phyloP scores from a whole-genome alignment of 768 basidiomycete species.

The Boletus coccyginus region DNA sequence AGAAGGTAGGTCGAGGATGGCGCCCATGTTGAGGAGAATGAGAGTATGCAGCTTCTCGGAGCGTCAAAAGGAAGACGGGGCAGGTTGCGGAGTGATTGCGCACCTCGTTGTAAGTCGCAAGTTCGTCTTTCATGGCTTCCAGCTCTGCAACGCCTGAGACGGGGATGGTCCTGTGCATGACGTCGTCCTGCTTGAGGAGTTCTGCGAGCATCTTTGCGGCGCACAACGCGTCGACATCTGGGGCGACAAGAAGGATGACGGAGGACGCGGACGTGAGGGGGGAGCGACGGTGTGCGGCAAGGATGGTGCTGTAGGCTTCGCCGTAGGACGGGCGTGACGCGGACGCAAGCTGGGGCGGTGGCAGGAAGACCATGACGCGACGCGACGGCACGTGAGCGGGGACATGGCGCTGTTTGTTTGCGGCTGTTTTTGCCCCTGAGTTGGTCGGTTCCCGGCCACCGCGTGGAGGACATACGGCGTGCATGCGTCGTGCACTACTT shows the following conservation, averaged over 20 bases:
- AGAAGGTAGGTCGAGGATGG: constrained; percentile 78
- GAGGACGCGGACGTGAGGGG: constrained; percentile 79
- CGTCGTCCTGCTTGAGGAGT: constrained; percentile 90
- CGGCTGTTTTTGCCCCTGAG: constrained; percentile 15
- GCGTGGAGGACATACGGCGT: constrained; percentile 26
- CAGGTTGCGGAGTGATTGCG: constrained; percentile 5
- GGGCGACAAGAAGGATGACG: constrained; percentile 81
- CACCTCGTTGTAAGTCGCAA: constrained; percentile 68
- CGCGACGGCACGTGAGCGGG: constrained; percentile 12
- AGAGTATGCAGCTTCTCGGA: constrained; percentile 73
- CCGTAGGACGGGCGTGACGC: constrained; percentile 62
- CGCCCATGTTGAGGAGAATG: constrained; percentile 90
- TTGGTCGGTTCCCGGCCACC: constrained; percentile 9
- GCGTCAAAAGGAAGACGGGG: not conserved
- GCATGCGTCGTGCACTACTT: constrained; percentile 32
- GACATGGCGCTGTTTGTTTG: constrained; percentile 10
- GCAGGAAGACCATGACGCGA: constrained; percentile 58
- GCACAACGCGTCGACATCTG: constrained; percentile 90
- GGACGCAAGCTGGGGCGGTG: constrained; percentile 66
- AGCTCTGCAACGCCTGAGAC: constrained; percentile 83
- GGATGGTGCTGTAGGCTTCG: constrained; percentile 68
- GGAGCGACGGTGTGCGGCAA: constrained; percentile 68
- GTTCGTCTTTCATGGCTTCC: constrained; percentile 60
- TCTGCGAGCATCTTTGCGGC: constrained; percentile 88
- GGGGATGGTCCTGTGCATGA: constrained; percentile 87